Percentiles rank a stretch among this genome's conserved stretches.
phyloP scores from a whole-genome alignment of 371 early-diverging fungal genomes.

The Gilbertella persicaria region DNA sequence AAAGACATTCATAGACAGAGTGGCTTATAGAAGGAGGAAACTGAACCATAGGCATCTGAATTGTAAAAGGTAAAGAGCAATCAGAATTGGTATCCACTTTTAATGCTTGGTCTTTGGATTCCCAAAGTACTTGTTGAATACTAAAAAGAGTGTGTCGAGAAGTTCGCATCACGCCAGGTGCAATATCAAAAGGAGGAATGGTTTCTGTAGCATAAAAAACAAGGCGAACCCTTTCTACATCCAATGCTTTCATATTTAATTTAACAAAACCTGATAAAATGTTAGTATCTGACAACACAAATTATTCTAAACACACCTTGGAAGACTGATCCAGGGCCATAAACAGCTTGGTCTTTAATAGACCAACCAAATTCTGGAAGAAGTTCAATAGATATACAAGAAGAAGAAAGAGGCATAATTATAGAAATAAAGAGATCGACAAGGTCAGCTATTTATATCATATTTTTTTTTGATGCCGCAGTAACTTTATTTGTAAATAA shows the following conservation, averaged over 20 bases:
- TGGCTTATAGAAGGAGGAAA: slow-evolving; percentile 15
- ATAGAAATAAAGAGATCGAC: slow-evolving; percentile 7
- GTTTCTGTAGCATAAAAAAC: slow-evolving; percentile 19
- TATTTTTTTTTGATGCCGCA: not conserved
- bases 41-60: slow-evolving; percentile 28
- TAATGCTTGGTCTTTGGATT: not conserved
- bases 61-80: slow-evolving; percentile 14
- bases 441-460: not conserved
- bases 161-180: slow-evolving; percentile 3
- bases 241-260: not conserved
- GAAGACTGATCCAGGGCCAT: slow-evolving; percentile 33
- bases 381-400: slow-evolving; percentile 14
- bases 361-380: slow-evolving; percentile 32
- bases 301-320: slow-evolving; percentile 14
- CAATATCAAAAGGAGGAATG: slow-evolving; percentile 13
- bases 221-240: slow-evolving; percentile 14
- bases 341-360: slow-evolving; percentile 16
- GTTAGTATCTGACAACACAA: not conserved
- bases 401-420: slow-evolving; percentile 3
- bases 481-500: not conserved
- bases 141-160: slow-evolving; percentile 6
- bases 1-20: slow-evolving; percentile 6
- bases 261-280: slow-evolving; percentile 11
- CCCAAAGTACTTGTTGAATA: slow-evolving; percentile 13
- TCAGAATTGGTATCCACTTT: not conserved